Evolutionary conservation across 1,284 basidiomycete genomes (phyloP).

Genomic region (Moniliella sp.): DNA sequence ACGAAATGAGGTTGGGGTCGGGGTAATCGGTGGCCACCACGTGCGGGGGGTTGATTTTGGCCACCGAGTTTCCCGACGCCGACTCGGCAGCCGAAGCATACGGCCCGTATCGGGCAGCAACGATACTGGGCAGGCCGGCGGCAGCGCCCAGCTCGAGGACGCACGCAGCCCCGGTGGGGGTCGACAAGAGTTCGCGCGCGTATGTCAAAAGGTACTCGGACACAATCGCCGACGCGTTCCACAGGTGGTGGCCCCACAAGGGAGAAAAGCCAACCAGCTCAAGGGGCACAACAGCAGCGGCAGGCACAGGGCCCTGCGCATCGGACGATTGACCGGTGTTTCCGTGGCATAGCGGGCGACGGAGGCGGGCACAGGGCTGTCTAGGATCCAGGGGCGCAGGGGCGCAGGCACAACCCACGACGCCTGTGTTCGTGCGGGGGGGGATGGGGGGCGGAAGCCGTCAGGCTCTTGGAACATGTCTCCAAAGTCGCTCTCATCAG

Average conservation of each 20-base stretch:
- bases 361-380: slow-evolving; percentile 4
- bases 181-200: slow-evolving; percentile 36
- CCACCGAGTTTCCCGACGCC: background rate
- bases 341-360: slow-evolving; percentile 6
- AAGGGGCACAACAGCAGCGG: slow-evolving; percentile 45
- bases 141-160: slow-evolving; percentile 83
- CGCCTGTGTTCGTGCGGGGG: slow-evolving; percentile 14
- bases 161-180: slow-evolving; percentile 34
- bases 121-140: slow-evolving; percentile 62
- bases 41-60: slow-evolving; percentile 34
- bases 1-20: slow-evolving; percentile 54
- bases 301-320: background rate
- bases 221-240: slow-evolving; percentile 37
- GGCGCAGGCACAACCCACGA: slow-evolving; percentile 5
- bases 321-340: background rate
- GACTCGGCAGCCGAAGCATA: background rate
- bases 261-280: slow-evolving; percentile 66
- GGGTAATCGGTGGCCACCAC: slow-evolving; percentile 80
- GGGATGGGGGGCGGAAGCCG: slow-evolving; percentile 24
- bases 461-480: slow-evolving; percentile 27
- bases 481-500: no score
- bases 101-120: slow-evolving; percentile 37
- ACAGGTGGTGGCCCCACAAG: slow-evolving; percentile 76
- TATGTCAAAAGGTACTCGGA: slow-evolving; percentile 32
- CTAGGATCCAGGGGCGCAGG: background rate